Base-by-base conservation (phyloP, 805 yeast species). In the Jamesozyma gamospora region DNA sequence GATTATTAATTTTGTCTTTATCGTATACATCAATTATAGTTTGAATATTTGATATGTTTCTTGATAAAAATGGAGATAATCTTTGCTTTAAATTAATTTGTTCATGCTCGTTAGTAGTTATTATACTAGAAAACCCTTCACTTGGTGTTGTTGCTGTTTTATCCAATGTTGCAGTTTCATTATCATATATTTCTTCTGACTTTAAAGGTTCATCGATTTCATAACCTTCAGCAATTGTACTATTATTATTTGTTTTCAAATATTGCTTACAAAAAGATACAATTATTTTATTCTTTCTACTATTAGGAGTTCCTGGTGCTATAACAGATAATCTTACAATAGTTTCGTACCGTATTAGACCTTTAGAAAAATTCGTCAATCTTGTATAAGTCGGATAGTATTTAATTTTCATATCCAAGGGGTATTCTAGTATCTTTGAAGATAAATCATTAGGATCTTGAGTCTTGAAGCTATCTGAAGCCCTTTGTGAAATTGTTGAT, bases 241-340 rank as follows among this genome's bases (percentile, higher is more conserved):
- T 29, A 15, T 29, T 29, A 16, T 29, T n/a, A 29, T 41, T 31
- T 5, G 53, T 48, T 30, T 42, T 49, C 18, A 52, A 32, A 40
- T 49, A 64, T 56, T 83, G 86, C 43, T 75, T 74, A 3, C 86
- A 84, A 33, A 86, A 60, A 0, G 86, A 70, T 17, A 82, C 56
- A 26, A 88, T 65, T 33, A 88, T 56, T 42, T 79, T 65, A 58
- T 86, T 85, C 52, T 81, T 85, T 32, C 94, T 66, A 25, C 74
- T 71, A 67, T 77, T 72, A 8, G 71, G 34, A 38, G 53, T 65
- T 1, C 94, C 94, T 0, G 87, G 85, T 32, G 82, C 68, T 39
- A 52, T 70, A 10, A 75, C 69, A 72, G 82, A 75, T 6, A 96
- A 95, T 33, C 83, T 69, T 3, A 88, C 74, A 28, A 76, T 75